Percentiles rank a stretch among this genome's conserved stretches.
phyloP scores from a whole-genome alignment of 441 rosid species.

The Hura crepitans region DNA sequence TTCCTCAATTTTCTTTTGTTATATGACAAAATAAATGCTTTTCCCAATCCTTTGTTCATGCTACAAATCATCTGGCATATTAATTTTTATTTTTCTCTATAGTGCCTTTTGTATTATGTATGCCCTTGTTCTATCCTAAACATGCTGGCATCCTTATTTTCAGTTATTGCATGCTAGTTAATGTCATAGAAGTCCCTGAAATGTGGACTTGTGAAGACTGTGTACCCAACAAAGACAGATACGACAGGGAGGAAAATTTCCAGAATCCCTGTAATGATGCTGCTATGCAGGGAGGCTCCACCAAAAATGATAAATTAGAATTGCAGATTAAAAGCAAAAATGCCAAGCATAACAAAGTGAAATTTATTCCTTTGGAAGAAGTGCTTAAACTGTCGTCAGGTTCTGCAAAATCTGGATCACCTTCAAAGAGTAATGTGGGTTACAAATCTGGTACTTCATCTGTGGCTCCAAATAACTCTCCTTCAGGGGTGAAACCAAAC shows the following conservation, averaged over 20 bases:
- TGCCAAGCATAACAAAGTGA: constrained; percentile 35
- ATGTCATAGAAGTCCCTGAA: not conserved
- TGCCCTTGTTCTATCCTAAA: not conserved
- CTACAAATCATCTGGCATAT: not conserved
- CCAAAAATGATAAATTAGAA: constrained; percentile 25
- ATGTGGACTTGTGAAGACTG: constrained; percentile 50
- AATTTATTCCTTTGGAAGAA: constrained; percentile 40
- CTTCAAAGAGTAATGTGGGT: constrained; percentile 16
- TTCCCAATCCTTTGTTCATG: not conserved
- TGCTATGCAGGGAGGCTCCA: not conserved
- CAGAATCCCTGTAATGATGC: constrained; percentile 21
- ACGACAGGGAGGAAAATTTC: constrained; percentile 22
- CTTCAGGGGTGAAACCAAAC: constrained; percentile 19
- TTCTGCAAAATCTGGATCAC: not conserved
- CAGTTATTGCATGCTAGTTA: constrained; percentile 42
- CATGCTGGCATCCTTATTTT: constrained; percentile 3
- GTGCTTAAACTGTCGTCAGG: constrained; percentile 35
- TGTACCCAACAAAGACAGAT: constrained; percentile 4
- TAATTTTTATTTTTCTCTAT: constrained; percentile 10
- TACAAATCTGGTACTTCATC: constrained; percentile 21
- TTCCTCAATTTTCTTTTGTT: not conserved
- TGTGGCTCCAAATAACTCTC: constrained; percentile 17
- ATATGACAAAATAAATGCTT: not conserved
- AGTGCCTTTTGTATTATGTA: not conserved
- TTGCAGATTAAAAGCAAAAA: constrained; percentile 25